Evolutionary conservation across 768 basidiomycete species (phyloP), one percentile per base, ranked within the genome.

Genomic region (Leccinum olivaceopallidum): DNA sequence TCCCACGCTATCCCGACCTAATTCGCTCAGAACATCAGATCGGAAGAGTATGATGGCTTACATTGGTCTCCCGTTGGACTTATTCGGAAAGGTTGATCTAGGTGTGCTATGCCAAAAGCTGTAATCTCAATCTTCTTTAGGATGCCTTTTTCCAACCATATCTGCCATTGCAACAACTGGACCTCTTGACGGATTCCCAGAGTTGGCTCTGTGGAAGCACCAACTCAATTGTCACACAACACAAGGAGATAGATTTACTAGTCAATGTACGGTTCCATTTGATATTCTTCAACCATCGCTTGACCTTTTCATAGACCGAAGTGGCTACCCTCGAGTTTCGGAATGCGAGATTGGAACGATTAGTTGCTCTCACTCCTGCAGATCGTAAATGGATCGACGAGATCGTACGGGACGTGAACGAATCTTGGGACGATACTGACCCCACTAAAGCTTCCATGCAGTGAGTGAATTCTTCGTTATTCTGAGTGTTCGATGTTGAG

Each of bases 341-440:
- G 44, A 88, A 98, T 71, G 84, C 87, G 4, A 86, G 82, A 68
- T 69, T 97, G 6, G 95, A 96, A 65, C 82, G 90, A 30, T 78
- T 88, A 36, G 85, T 89, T 22, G 85, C 84, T 6, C 76, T 99
- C 65, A 98, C 96, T 2, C 80, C 97, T 0, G 94, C 95, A 1
- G 97, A 98, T 73, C 80, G 96, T 60, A 95, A 92, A 73, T 99
- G 97, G 97, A 93, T 98, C 84, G 95, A 98, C 69, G 94, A 96
- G 65, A 86, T 96, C 58, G 83, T 95, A 44, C 85, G 81, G 56
- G 92, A 94, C 62, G 93, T 96, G 12, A 92, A 92, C 62, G 86
- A 90, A 55, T 82, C 83, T 8, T 95, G 89, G 89, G 82, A 85
- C 59, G 84, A 86, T 5, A 77, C 77, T 10, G 88, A 90, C 64